Percentiles rank a stretch among this genome's conserved stretches.
phyloP scores from a whole-genome alignment of 2,329 filamentous ascomycete genomes.

The Penicillium sp. region DNA sequence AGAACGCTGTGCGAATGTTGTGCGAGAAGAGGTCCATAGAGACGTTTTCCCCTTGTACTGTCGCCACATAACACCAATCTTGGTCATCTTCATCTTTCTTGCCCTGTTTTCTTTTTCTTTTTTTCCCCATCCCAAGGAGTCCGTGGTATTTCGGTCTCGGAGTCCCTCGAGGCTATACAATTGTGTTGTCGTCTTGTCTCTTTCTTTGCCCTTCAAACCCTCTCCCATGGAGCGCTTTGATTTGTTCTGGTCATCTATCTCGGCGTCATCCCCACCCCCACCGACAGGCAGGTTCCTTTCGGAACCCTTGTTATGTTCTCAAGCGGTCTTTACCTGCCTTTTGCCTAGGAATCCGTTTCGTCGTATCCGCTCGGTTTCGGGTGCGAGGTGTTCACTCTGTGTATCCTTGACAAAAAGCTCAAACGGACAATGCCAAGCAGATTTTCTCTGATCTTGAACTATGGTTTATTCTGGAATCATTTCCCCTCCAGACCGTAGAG shows the following conservation, averaged over 20 bases:
- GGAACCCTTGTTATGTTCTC: conserved; percentile 18
- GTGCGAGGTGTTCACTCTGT: conserved; percentile 10
- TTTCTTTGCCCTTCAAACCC: conserved; percentile 14
- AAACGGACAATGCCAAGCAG: conserved; percentile 17
- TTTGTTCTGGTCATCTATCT: conserved; percentile 26
- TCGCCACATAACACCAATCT: conserved; percentile 22
- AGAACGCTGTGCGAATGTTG: conserved; percentile 16
- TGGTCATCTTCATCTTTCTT: conserved; percentile 15
- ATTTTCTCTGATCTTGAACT: conserved; percentile 1
- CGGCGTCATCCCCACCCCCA: conserved; percentile 25
- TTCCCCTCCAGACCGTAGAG: not conserved
- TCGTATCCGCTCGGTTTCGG: conserved; percentile 6
- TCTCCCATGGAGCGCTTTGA: conserved; percentile 29
- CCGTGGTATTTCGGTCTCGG: conserved; percentile 23
- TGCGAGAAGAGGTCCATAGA: conserved; percentile 20
- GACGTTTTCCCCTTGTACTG: conserved; percentile 22
- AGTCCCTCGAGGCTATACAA: conserved; percentile 17
- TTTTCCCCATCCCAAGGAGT: conserved; percentile 22
- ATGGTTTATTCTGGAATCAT: not conserved
- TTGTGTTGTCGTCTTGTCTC: conserved; percentile 11
- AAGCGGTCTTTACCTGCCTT: conserved; percentile 20
- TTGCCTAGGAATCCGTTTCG: conserved; percentile 2
- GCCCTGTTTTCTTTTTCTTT: conserved; percentile 12
- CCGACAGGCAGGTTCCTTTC: conserved; percentile 30
- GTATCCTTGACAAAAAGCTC: conserved; percentile 16